Conservation (phyloP, 1,284 basidiomycete genomes). For the Cutaneotrichosporon sp. region DNA sequence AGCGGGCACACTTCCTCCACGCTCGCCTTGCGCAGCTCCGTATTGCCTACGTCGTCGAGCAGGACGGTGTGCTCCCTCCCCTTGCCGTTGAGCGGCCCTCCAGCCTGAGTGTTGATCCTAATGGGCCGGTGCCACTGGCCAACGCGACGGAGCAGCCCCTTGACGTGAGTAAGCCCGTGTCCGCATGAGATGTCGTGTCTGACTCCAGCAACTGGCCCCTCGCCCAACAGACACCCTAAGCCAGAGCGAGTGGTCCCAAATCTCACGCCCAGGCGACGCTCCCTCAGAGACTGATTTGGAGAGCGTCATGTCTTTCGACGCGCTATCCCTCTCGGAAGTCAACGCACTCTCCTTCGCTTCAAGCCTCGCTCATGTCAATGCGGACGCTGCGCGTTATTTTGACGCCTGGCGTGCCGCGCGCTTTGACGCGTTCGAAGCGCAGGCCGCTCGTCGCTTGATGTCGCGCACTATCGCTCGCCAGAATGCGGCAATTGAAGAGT, state of each 20-base stretch:
- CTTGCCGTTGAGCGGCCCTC: background rate
- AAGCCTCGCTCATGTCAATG: background rate
- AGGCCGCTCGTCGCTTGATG: background rate
- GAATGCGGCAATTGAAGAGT: too few species aligned
- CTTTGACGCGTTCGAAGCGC: background rate
- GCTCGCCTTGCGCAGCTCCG: background rate
- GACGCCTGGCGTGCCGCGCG: background rate
- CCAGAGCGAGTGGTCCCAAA: background rate
- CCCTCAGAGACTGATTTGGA: background rate
- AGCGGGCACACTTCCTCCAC: background rate
- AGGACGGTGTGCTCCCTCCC: background rate
- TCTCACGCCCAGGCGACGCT: background rate
- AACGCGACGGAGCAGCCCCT: too few species aligned
- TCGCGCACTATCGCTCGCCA: background rate
- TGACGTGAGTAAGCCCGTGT: too few species aligned
- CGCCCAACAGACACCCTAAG: too few species aligned
- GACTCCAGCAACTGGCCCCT: background rate
- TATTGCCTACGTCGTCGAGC: background rate
- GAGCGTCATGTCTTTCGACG: background rate
- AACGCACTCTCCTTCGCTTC: background rate
- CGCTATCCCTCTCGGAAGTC: background rate
- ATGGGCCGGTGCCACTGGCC: too few species aligned
- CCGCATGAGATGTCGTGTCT: too few species aligned
- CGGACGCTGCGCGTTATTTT: background rate
- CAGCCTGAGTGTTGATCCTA: background rate